Evolutionary conservation across 2,329 filamentous ascomycete species (phyloP).

Genomic region (Pseudocercospora fuligena): DNA sequence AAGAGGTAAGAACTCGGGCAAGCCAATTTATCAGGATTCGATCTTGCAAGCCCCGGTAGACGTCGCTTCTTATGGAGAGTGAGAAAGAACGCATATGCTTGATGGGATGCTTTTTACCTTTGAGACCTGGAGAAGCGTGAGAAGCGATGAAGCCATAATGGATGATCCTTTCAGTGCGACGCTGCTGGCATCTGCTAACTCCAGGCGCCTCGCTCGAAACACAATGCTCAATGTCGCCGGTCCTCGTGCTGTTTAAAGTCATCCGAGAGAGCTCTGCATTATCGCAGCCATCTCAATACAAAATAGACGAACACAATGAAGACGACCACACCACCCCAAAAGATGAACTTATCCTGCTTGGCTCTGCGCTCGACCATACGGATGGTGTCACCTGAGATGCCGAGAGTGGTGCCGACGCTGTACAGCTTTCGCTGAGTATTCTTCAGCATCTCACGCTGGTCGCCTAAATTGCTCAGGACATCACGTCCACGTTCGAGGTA

Average conservation of each 20-base stretch:
- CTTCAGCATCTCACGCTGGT: constrained; percentile 94
- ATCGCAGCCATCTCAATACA: constrained; percentile 82
- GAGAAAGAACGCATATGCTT: constrained; percentile 26
- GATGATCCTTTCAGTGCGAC: constrained; percentile 9
- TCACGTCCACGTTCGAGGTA: constrained; percentile 90
- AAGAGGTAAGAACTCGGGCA: constrained; percentile 6
- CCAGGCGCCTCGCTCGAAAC: constrained; percentile 24
- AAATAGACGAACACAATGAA: constrained; percentile 94
- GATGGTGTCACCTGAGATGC: constrained; percentile 93
- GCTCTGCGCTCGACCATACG: constrained; percentile 93
- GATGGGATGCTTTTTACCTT: constrained; percentile 17
- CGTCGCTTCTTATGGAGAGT: constrained; percentile 20
- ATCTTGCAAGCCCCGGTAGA: constrained; percentile 24
- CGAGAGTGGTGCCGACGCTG: constrained; percentile 89
- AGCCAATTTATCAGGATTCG: constrained; percentile 10
- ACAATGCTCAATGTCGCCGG: background rate
- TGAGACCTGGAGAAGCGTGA: background rate
- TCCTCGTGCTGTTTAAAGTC: background rate
- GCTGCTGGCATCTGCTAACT: constrained; percentile 7
- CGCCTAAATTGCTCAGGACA: constrained; percentile 83
- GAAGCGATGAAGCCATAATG: background rate
- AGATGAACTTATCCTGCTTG: constrained; percentile 97
- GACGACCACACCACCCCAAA: constrained; percentile 80
- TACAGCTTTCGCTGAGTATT: constrained; percentile 90
- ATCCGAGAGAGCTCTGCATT: constrained; percentile 32